These are phyloP conservation scores for Hypoxylon sp. DNA, from an alignment of 2,329 filamentous ascomycete genomes.

Conservation along the genomic window DNA sequence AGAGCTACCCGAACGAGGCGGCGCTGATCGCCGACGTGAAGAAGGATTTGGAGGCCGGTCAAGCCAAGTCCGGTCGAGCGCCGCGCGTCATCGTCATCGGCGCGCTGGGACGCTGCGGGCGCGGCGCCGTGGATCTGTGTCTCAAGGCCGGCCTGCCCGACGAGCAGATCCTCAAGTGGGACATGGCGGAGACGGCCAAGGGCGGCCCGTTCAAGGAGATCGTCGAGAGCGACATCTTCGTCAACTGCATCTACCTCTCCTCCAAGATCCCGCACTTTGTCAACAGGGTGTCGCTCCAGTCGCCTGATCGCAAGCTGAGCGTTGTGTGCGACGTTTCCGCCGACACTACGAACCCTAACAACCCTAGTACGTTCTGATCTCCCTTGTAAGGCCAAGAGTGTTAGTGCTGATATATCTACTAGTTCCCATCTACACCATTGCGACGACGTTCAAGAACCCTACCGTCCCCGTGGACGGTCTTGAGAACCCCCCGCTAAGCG, in stretches of 20 bases:
- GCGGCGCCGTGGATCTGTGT: conserved; percentile 83
- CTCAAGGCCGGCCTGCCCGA: conserved; percentile 75
- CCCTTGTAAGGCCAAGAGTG: neutral
- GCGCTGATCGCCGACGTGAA: conserved; percentile 78
- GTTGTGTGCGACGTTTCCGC: conserved; percentile 84
- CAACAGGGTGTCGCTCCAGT: conserved; percentile 72
- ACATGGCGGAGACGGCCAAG: conserved; percentile 80
- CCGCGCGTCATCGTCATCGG: conserved; percentile 87
- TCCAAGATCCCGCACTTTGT: conserved; percentile 84
- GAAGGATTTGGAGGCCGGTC: conserved; percentile 71
- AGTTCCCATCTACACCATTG: conserved; percentile 83
- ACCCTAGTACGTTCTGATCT: conserved; percentile 50
- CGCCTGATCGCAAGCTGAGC: conserved; percentile 74
- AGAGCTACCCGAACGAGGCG: conserved; percentile 76
- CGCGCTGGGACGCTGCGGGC: conserved; percentile 82
- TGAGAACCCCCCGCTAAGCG: conserved; percentile 69
- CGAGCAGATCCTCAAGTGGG: conserved; percentile 72
- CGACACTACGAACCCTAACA: conserved; percentile 77
- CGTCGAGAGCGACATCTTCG: conserved; percentile 75
- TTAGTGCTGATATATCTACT: conserved; percentile 28
- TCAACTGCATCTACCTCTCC: conserved; percentile 90
- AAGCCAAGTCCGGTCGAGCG: conserved; percentile 68
- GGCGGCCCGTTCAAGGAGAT: conserved; percentile 84
- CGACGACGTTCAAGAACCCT: conserved; percentile 89
- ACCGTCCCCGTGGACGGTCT: conserved; percentile 77